These are phyloP conservation scores for Ganoderma sp. DNA, from an alignment of 1,284 basidiomycete genomes.

Conservation along the genomic window DNA sequence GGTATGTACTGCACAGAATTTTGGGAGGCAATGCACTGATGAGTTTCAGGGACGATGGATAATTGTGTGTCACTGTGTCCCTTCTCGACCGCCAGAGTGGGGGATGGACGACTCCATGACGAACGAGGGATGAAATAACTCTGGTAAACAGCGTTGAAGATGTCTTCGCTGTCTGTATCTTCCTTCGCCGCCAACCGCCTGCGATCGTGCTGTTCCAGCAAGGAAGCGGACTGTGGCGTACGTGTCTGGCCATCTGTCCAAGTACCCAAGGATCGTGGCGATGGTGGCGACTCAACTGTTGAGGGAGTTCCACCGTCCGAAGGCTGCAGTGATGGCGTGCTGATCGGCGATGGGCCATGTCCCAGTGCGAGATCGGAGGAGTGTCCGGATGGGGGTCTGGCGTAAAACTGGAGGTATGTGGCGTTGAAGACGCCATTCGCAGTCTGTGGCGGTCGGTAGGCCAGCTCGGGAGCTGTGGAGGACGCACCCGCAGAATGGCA, in stretches of 20 bases:
- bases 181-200: neutral
- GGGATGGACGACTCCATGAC: neutral
- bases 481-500: neutral
- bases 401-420: neutral
- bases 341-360: neutral
- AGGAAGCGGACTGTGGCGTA: neutral
- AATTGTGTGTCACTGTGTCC: neutral
- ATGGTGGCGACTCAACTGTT: neutral
- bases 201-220: neutral
- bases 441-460: neutral
- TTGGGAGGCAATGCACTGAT: too few species aligned
- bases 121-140: neutral
- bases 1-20: neutral
- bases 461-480: neutral
- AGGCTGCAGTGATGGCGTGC: neutral
- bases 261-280: neutral
- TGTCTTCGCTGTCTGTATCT: neutral
- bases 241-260: neutral
- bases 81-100: neutral
- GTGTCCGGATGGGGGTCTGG: neutral
- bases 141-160: neutral
- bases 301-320: neutral
- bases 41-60: neutral
- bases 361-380: neutral
- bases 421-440: neutral